Percentiles rank a stretch among this genome's conserved stretches.
Evolutionary conservation across 306 rosid species (phyloP).

Genomic region (Fagus sylvatica): DNA sequence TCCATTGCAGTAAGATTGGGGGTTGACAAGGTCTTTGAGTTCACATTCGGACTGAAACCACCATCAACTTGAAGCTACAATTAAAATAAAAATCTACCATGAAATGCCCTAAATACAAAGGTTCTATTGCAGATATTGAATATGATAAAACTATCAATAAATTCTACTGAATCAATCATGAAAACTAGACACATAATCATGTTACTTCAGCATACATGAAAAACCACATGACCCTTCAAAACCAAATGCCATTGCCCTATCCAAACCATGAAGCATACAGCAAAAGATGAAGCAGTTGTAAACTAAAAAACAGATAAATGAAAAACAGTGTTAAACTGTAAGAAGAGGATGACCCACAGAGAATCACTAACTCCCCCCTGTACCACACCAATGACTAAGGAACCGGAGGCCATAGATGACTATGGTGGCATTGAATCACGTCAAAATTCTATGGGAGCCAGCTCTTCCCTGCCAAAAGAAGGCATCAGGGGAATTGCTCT

Average conservation of each 20-base stretch:
- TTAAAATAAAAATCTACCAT: conserved; percentile 25
- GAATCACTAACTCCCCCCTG: conserved; percentile 24
- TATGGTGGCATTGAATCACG: conserved; percentile 28
- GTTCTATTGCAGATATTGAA: neutral
- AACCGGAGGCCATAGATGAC: conserved; percentile 28
- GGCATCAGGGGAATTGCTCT: conserved; percentile 32
- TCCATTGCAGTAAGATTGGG: conserved; percentile 83
- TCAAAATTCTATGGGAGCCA: conserved; percentile 31
- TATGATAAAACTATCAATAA: conserved; percentile 17
- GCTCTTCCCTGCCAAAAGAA: conserved; percentile 52
- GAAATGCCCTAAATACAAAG: neutral
- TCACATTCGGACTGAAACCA: conserved; percentile 66
- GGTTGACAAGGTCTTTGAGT: conserved; percentile 64
- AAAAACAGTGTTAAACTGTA: conserved; percentile 1
- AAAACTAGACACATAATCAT: neutral
- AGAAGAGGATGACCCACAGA: conserved; percentile 10
- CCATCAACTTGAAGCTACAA: conserved; percentile 94
- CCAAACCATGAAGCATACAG: conserved; percentile 11
- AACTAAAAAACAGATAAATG: neutral
- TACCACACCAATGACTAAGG: conserved; percentile 31
- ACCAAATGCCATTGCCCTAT: conserved; percentile 6
- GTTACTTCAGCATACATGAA: conserved; percentile 12
- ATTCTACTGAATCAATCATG: conserved; percentile 10
- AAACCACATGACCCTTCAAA: neutral
- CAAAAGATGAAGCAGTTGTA: neutral